A percentile compares a stretch with the other conserved stretches of the same genome.
Evolutionary conservation across 2,329 filamentous ascomycete genomes (phyloP).

Genomic region (Ophiostoma sp.): DNA sequence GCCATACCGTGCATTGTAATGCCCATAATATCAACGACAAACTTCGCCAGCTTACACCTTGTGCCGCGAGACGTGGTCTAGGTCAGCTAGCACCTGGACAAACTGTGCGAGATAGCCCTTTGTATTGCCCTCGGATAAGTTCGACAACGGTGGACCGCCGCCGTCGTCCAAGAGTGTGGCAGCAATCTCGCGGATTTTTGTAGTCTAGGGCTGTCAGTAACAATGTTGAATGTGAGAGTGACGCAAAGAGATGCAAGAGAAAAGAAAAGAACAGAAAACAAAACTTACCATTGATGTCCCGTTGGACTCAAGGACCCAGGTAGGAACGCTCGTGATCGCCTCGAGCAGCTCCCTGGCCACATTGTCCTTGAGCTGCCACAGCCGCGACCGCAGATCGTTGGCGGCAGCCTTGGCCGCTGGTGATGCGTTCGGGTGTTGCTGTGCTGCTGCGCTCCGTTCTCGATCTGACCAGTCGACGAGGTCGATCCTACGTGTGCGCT

Average conservation of each 20-base stretch:
- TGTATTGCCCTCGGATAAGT: constrained; percentile 12
- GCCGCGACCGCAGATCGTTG: constrained; percentile 12
- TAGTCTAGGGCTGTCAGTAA: not conserved
- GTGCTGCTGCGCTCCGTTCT: not conserved
- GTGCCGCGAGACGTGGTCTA: constrained; percentile 14
- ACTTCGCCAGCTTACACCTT: not conserved
- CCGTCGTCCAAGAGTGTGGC: constrained; percentile 26
- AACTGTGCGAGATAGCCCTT: constrained; percentile 19
- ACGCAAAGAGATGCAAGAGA: too few relatives aligned
- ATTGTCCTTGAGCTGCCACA: constrained; percentile 16
- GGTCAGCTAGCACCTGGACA: constrained; percentile 21
- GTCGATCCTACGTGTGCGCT: constrained; percentile 7
- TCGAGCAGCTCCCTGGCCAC: constrained; percentile 18
- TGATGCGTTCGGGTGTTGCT: not conserved
- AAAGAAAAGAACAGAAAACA: constrained; percentile 7
- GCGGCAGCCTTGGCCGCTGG: constrained; percentile 22
- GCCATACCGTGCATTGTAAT: not conserved
- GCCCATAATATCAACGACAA: not conserved
- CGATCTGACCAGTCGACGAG: constrained; percentile 6
- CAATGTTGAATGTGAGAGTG: too few relatives aligned
- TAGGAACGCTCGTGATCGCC: constrained; percentile 21
- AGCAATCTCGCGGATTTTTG: constrained; percentile 30
- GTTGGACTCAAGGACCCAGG: constrained; percentile 27
- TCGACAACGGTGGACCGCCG: constrained; percentile 12
- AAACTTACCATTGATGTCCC: constrained; percentile 24